phyloP scores from a whole-genome alignment of 208 protist genomes.

The Endotrypanum monterogeii region DNA sequence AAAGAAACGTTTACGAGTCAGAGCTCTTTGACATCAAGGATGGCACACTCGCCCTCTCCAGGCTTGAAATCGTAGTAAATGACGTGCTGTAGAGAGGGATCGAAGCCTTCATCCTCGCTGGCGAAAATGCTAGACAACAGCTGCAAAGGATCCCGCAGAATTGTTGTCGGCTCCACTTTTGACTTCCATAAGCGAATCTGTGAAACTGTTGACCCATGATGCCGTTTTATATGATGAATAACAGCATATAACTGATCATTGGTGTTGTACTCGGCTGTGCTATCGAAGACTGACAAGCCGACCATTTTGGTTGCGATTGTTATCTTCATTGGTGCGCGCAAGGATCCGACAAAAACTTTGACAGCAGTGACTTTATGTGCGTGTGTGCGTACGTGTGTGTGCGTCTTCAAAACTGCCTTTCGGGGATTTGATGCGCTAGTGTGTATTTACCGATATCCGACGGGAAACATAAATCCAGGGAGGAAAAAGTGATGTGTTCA shows the following conservation, averaged over 20 bases:
- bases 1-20: background rate
- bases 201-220: constrained; percentile 52
- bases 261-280: constrained; percentile 33
- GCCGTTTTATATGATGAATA: constrained; percentile 44
- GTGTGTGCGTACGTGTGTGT: too few relatives aligned
- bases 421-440: background rate
- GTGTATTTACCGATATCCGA: background rate
- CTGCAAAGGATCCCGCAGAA: constrained; percentile 53
- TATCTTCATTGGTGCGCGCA: constrained; percentile 13
- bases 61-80: constrained; percentile 81
- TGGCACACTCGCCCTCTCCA: constrained; percentile 30
- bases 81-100: background rate
- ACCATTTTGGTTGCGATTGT: constrained; percentile 62
- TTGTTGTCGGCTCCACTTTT: constrained; percentile 67
- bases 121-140: constrained; percentile 50
- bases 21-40: constrained; percentile 38
- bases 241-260: constrained; percentile 47
- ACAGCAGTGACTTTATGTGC: background rate
- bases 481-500: background rate
- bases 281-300: constrained; percentile 70
- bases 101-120: constrained; percentile 13
- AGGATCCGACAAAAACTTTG: background rate
- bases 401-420: background rate
- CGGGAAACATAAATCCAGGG: background rate
- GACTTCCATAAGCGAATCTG: constrained; percentile 64